Base-by-base conservation (phyloP, 257 asterid species). In the Solanum dulcamara region DNA sequence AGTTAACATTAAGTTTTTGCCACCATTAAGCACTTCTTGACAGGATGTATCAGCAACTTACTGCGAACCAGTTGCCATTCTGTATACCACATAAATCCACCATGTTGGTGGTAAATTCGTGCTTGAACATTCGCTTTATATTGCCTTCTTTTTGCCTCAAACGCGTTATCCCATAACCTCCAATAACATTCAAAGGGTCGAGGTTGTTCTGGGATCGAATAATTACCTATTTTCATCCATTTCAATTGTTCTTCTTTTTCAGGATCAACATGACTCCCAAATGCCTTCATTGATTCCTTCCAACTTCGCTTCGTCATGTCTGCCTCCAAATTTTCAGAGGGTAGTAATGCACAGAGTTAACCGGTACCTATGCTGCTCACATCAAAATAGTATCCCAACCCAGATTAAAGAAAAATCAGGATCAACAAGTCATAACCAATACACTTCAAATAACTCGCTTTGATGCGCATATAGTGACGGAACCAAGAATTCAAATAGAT, bases 171-270 rank as follows among this genome's bases (percentile, higher is more conserved):
- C 89, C 86, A 84, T 53, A 86, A 83, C 86, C 86, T 86, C 84
- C 64, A 84, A 84, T 86, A 81, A 86, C 32, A 86, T 28, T 84
- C 85, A 71, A 84, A 88, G 74, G 86, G 81, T 48, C 60, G 86
- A 82, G 79, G 84, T 84, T 81, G 87, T 68, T 80, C 80, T 85
- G 83, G 79, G 84, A 81, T 50, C 24, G 83, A 70, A 85, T 26
- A 59, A 35, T 87, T 93, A 94, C 98, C 98, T 90, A 85, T 89
- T 89, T 94, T 92, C 86, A 85, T 84, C 90, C 93, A 88, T 87
- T 90, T 94, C 85, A 92, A 87, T 11, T 92, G 91, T 32, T 94
- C 97, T 77, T 95, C 98, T 20, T 88, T 91, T 35, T 90, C 93
- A 17, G 94, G 90, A 89, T 94, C 94, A 64, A 93, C 85, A 89